Evolutionary conservation across 2,329 filamentous ascomycete species (phyloP), one percentile per base, ranked within the genome.

Genomic region (Blastomyces silverae): DNA sequence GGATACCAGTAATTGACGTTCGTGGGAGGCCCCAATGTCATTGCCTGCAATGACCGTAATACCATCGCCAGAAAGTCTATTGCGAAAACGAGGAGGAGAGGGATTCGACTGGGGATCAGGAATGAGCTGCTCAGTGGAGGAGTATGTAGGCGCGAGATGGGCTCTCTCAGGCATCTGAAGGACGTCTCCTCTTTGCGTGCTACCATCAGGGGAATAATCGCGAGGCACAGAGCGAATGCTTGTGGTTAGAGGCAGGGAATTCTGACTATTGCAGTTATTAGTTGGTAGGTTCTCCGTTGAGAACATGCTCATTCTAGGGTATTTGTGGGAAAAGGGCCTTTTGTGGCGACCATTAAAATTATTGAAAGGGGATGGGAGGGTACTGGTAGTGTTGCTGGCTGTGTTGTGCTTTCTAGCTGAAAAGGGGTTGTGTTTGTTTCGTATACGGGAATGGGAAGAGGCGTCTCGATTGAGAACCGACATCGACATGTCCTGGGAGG

Each of bases 261-360:
- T 55, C 56, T 65, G 58, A 64, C 67, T 68, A 64, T n/a, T 48
- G 52, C 64, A 55, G 37, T 65, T 25, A 63, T 68, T 64, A 68
- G 67, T 58, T 37, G 52, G n/a, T 25, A 59, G 39, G 17, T 48
- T 56, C 39, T 48, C 44, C 11, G 44, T 37, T 50, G 17, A 3
- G 25, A 61, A 61, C 31, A n/a, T 34, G 31, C 42, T 48, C 42
- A 61, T 48, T 28, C 44, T 61, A 28, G 59, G 59, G 42, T 61
- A 61, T 50, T 61, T 48, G n/a, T 48, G 20, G 59, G 59, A 61
- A 61, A 61, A 48, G 28, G 59, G 42, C 44, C 44, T 50, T 61
- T 61, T 61, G 10, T 25, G 37, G 56, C 22, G 34, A n/a, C 2
- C n/a, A 11, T 25, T 25, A 17, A 28, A 15, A 28, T 22, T 44